Conservation (phyloP, 1,284 basidiomycete genomes). For the Meira nashicola region DNA sequence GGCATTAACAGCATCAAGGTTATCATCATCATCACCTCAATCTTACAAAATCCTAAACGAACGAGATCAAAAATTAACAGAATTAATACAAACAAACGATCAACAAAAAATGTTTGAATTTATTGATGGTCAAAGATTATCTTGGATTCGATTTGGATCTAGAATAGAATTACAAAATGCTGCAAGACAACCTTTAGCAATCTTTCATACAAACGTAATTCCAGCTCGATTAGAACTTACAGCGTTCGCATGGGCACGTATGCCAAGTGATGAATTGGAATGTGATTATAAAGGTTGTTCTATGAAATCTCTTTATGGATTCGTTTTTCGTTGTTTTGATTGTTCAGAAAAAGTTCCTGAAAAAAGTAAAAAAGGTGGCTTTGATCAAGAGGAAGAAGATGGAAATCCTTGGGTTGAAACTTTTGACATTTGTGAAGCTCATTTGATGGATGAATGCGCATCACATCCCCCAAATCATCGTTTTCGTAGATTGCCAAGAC, state of each 20-base stretch:
- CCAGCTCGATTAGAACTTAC: constrained; percentile 11
- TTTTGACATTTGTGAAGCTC: constrained; percentile 14
- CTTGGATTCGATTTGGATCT: neutral
- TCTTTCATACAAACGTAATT: neutral
- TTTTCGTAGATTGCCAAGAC: constrained; percentile 2
- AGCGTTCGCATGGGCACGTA: constrained; percentile 11
- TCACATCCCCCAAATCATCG: constrained; percentile 6
- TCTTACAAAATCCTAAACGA: too few species aligned
- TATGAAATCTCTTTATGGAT: constrained; percentile 4
- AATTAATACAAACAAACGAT: too few species aligned
- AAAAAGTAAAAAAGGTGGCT: too few species aligned
- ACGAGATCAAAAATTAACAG: too few species aligned
- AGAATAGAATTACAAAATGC: neutral
- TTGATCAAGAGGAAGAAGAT: too few species aligned
- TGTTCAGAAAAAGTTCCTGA: too few species aligned
- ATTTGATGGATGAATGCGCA: neutral
- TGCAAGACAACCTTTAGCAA: neutral
- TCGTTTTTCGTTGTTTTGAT: constrained; percentile 12
- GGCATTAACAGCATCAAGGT: neutral
- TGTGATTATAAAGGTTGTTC: constrained; percentile 6
- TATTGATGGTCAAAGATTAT: neutral
- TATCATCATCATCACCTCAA: neutral
- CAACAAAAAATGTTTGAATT: too few species aligned
- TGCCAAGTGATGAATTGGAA: constrained; percentile 9
- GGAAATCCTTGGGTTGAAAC: constrained; percentile 1